Conservation (phyloP, 1,284 basidiomycete genomes). For the Pulchroboletus neoregius region DNA sequence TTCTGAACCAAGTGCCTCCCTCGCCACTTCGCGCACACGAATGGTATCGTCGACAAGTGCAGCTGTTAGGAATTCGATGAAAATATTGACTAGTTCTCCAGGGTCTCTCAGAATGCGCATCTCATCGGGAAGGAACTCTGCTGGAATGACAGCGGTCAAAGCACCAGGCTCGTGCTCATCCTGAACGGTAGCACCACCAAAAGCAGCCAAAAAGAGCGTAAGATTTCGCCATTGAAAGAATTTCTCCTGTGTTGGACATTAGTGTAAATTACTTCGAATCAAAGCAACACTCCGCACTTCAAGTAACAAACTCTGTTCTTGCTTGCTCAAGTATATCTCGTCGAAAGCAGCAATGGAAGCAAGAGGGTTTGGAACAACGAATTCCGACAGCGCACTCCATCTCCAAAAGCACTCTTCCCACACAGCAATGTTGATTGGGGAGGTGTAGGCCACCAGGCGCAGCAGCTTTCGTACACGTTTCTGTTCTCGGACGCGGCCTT, state of each 20-base stretch:
- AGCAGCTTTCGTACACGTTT: slow-evolving; percentile 74
- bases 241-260: slow-evolving; percentile 51
- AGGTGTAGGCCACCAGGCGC: slow-evolving; percentile 59
- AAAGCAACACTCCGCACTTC: slow-evolving; percentile 35
- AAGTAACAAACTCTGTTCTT: slow-evolving; percentile 35
- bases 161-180: slow-evolving; percentile 47
- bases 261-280: slow-evolving; percentile 3
- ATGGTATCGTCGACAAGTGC: slow-evolving; percentile 61
- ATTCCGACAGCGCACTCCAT: slow-evolving; percentile 56
- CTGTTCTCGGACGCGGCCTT: slow-evolving; percentile 72
- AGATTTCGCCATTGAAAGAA: slow-evolving; percentile 86
- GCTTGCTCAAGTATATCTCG: slow-evolving; percentile 35
- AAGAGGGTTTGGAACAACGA: slow-evolving; percentile 38
- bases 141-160: slow-evolving; percentile 55
- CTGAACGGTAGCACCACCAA: slow-evolving; percentile 64
- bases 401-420: slow-evolving; percentile 81
- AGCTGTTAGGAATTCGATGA: slow-evolving; percentile 70
- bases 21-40: slow-evolving; percentile 68
- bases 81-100: slow-evolving; percentile 52
- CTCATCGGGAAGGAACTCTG: slow-evolving; percentile 63
- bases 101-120: slow-evolving; percentile 63
- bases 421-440: slow-evolving; percentile 64
- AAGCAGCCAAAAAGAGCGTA: slow-evolving; percentile 74
- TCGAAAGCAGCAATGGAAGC: slow-evolving; percentile 34
- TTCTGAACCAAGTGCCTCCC: slow-evolving; percentile 78